Percentiles rank a stretch among this genome's conserved stretches.
phyloP scores from a whole-genome alignment of 2,329 filamentous ascomycete species.

The Spiromastix sp. region DNA sequence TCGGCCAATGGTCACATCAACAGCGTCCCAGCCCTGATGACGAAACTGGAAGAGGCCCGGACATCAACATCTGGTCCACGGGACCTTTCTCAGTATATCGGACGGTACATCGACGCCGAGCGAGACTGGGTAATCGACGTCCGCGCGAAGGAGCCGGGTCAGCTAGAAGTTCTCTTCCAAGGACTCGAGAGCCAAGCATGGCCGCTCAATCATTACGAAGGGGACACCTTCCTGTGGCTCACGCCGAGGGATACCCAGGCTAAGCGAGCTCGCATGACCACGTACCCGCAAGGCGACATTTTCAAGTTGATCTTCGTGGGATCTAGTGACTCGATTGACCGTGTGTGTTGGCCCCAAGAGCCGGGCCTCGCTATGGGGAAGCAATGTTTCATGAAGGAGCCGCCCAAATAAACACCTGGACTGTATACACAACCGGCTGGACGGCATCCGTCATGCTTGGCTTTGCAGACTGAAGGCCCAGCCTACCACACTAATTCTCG shows the following conservation, averaged over 20 bases:
- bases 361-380: too few species aligned
- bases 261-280: not conserved
- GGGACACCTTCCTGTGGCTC: not conserved
- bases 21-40: not conserved
- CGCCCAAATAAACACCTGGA: too few species aligned
- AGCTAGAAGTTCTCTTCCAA: not conserved
- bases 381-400: too few species aligned
- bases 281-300: not conserved
- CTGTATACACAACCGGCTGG: too few species aligned
- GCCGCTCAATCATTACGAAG: not conserved
- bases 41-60: not conserved
- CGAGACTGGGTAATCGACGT: not conserved
- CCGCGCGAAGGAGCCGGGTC: not conserved
- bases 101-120: not conserved
- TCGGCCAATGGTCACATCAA: not conserved
- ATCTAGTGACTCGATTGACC: too few species aligned
- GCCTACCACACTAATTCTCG: too few species aligned
- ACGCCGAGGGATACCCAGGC: not conserved
- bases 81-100: not conserved
- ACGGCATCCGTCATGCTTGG: too few species aligned
- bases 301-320: not conserved
- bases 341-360: too few species aligned
- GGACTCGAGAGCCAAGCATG: not conserved
- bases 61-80: not conserved
- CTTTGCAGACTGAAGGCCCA: too few species aligned